Evolutionary conservation across 768 basidiomycete genomes (phyloP), one percentile per base, ranked within the genome.

Genomic region (Calocera viscosa): DNA sequence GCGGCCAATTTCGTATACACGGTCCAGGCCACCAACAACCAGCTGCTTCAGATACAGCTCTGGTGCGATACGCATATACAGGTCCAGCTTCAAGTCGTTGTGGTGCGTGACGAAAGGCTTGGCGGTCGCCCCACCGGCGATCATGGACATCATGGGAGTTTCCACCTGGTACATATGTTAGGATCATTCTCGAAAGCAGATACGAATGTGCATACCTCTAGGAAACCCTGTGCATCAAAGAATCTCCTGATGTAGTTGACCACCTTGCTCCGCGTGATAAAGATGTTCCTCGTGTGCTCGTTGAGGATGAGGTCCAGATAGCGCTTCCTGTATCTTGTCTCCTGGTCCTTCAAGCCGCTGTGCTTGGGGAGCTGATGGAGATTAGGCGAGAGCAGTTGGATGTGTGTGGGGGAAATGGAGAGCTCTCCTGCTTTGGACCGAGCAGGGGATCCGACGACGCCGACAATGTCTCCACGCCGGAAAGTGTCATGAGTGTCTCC

Each of bases 101-200:
- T 99, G 96, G 76, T 97, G 96, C 0, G 95, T 99, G 75, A 99
- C 75, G 80, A 99, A 99, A 1, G 96, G 96, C 82, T 97, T 98
- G 72, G 96, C 96, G 1, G 94, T 97, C 16, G 96, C 96, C 66
- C 96, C 96, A 30, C 96, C 96, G 0, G 96, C 96, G 71, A 91
- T 84, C 81, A 96, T 84, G 73, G 89, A 94, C 78, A 90, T 99
- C 82, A 99, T 96, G 5, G 96, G 96, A 0, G 96, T 99, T 78
- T 99, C 95, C 69, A 98, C 94, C 76, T 77, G 69, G 26, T 8
- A 14, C 41, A 39, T 19, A 65, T 19, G 53, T 67, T 22, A 67
- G 41, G 2, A 34, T n/a, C 33, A 17, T 43, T 67, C n/a, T 22
- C 3, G 8, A 10, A 16, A 17, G 34, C 26, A 30, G n/a, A 26